Base-by-base conservation (phyloP, 2,329 filamentous ascomycete genomes). In the Diaporthe humulicola region DNA sequence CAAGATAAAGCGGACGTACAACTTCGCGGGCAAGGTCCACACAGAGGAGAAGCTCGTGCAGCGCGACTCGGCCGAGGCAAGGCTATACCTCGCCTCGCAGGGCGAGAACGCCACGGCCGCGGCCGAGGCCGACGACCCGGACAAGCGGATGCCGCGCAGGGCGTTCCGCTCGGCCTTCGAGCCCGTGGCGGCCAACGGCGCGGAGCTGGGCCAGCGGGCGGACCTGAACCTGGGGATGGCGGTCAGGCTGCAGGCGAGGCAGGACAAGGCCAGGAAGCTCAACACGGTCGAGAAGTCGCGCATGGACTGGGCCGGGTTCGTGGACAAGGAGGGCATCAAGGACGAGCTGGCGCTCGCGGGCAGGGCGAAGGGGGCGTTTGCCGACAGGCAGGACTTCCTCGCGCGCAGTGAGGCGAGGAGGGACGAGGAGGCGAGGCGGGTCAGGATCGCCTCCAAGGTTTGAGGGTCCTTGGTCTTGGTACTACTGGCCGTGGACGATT, bases 221-320 rank as follows among this genome's bases (percentile, higher is more conserved):
- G 91, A 93, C 78, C 85, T 93, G 70, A 88, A 92, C 78, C 87
- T 93, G 22, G 88, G 90, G 60, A 82, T 91, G 77, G 83, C 86
- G 14, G 84, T 86, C 50, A 82, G 88, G 50, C 83, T 88, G 70
- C 84, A 85, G 78, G 86, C 88, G 67, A 86, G 85, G 71, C 80
- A 77, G 54, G 79, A 77, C 22, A 86, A 88, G 75, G 88, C 90
- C 66, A 91, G 89, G 86, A 93, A 93, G 81, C 85, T 93, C 77
- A 94, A 92, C 80, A 92, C 91, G 22, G 90, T 93, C 22, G 91
- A 94, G 84, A 93, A 93, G 87, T 93, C 91, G 79, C 88, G 91
- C 70, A 92, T 94, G 89, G 92, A 94, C 82, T 94, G 92, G 92
- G 92, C 92, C 4, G 91, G 91, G 17, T 93, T 90, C 78, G 92